phyloP scores from a whole-genome alignment of 208 protist species.

The Acanthamoeba sp. region DNA sequence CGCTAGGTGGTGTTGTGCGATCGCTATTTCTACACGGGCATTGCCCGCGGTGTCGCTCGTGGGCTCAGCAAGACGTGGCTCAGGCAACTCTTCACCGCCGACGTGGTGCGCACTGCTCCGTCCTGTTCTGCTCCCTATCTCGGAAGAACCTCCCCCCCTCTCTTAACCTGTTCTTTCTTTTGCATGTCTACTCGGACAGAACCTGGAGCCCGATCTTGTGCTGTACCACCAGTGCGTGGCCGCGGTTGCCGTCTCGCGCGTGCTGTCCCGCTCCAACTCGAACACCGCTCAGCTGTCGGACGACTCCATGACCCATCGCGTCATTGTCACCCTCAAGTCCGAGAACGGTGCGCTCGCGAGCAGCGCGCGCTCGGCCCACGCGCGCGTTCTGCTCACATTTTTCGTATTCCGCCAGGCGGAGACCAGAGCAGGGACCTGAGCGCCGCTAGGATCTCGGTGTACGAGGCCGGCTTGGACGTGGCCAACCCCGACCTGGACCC shows the following conservation, averaged over 20 bases:
- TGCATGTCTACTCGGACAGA: background rate
- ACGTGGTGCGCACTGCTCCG: background rate
- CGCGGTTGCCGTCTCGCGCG: slow-evolving; percentile 40
- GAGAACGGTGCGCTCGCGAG: slow-evolving; percentile 9
- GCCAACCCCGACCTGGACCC: slow-evolving; percentile 67
- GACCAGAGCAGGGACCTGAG: slow-evolving; percentile 54
- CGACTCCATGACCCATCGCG: slow-evolving; percentile 69
- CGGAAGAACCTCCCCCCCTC: no score
- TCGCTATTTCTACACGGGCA: slow-evolving; percentile 76
- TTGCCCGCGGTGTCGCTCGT: slow-evolving; percentile 68
- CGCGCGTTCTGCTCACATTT: no score
- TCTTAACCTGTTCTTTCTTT: background rate
- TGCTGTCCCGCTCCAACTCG: slow-evolving; percentile 62
- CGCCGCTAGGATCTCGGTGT: slow-evolving; percentile 54
- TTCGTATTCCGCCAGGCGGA: no score
- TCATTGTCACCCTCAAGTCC: slow-evolving; percentile 61
- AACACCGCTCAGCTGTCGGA: slow-evolving; percentile 65
- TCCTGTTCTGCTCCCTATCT: no score
- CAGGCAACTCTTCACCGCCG: slow-evolving; percentile 47
- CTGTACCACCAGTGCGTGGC: slow-evolving; percentile 62
- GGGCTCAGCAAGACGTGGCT: slow-evolving; percentile 71
- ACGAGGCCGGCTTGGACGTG: slow-evolving; percentile 74
- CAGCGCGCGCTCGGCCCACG: no score
- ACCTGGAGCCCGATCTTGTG: slow-evolving; percentile 41
- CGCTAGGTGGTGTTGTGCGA: slow-evolving; percentile 62